Evolutionary conservation across 2,329 filamentous ascomycete species (phyloP).

Genomic region (Onygenales sp.): DNA sequence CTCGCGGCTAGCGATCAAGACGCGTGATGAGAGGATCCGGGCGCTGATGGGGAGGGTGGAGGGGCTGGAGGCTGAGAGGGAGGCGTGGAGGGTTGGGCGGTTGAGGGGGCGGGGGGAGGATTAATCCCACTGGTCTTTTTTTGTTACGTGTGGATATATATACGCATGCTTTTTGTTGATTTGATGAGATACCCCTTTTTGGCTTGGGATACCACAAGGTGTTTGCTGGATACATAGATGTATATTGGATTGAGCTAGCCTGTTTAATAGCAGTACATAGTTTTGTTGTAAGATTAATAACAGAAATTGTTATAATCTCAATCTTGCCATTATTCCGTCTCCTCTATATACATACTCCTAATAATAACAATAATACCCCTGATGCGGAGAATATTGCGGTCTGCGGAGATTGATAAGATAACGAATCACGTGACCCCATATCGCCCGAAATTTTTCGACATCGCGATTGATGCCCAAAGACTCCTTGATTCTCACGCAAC

Average conservation of each 20-base stretch:
- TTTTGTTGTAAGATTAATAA: no score
- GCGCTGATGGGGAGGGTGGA: constrained; percentile 58
- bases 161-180: no score
- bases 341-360: background rate
- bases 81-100: constrained; percentile 41
- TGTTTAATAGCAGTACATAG: no score
- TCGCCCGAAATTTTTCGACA: background rate
- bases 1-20: constrained; percentile 50
- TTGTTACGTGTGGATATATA: no score
- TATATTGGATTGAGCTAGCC: no score
- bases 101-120: constrained; percentile 15
- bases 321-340: background rate
- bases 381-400: background rate
- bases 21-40: constrained; percentile 55
- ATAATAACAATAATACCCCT: background rate
- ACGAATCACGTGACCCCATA: background rate
- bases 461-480: background rate
- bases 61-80: constrained; percentile 45
- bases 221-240: no score
- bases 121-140: no score
- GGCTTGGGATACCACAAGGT: no score
- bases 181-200: no score
- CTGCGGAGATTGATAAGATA: constrained; percentile 1
- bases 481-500: no score
- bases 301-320: no score